These are phyloP conservation scores for Tephrocybe sp. DNA, from an alignment of 768 basidiomycete genomes.

Conservation along the genomic window DNA sequence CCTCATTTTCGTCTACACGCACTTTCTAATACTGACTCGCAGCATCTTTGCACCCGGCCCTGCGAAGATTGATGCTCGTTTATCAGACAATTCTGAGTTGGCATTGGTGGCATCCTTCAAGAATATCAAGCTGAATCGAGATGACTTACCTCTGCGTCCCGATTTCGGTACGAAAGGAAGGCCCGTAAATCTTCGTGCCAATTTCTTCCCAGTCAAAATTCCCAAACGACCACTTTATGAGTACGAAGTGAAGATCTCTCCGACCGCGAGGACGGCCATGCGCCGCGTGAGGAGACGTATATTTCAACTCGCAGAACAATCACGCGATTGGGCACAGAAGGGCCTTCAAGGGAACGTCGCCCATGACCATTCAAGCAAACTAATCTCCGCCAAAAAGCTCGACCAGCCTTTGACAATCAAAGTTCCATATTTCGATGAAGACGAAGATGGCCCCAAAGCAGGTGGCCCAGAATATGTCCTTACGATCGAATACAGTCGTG, in stretches of 20 bases:
- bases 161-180: constrained; percentile 55
- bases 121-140: constrained; percentile 27
- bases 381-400: constrained; percentile 48
- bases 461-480: constrained; percentile 48
- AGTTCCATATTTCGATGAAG: constrained; percentile 50
- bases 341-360: constrained; percentile 54
- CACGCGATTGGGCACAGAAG: constrained; percentile 44
- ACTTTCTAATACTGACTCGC: constrained; percentile 13
- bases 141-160: constrained; percentile 57
- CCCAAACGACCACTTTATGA: constrained; percentile 54
- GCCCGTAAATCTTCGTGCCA: constrained; percentile 55
- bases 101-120: constrained; percentile 39
- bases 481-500: constrained; percentile 39
- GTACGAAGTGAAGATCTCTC: constrained; percentile 59
- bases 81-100: constrained; percentile 40
- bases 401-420: constrained; percentile 43
- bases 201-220: constrained; percentile 64
- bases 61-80: constrained; percentile 41
- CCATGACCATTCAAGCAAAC: constrained; percentile 53
- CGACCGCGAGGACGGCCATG: constrained; percentile 48
- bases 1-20: not conserved
- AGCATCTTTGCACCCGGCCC: constrained; percentile 43
- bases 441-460: constrained; percentile 45
- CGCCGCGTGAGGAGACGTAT: constrained; percentile 57
- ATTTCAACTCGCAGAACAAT: constrained; percentile 60